Evolutionary conservation across 2,329 filamentous ascomycete genomes (phyloP), one percentile per base, ranked within the genome.

Genomic region (Coniella lustricola): DNA sequence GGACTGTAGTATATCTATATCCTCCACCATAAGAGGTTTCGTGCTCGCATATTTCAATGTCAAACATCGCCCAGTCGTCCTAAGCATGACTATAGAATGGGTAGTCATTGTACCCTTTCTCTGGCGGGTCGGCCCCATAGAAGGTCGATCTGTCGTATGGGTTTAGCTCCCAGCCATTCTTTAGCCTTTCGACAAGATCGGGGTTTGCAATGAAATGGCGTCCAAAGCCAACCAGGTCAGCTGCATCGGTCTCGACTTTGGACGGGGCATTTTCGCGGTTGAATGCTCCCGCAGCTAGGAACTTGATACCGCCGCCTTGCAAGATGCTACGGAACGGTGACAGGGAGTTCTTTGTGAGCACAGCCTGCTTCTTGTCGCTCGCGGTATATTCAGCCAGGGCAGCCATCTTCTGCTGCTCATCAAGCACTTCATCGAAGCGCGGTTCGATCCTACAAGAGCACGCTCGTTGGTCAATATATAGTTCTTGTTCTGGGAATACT

Each of bases 211-310:
- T 73, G 48, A 74, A 76, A 48, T 66, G 67, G 16, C 73, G 59
- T 9, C 74, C 74, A 57, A 75, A 75, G 1, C 68, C 70, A 14
- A 74, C 63, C 17, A 60, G 60, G n/a, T 74, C 57, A 38, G 73
- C 67, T 18, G 64, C 61, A n/a, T 67, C 64, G 13, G 57, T 62
- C 49, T 72, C 67, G 3, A 64, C 37, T 48, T 74, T 54, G 60
- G 75, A 65, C 1, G 64, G 67, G 0, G 66, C 63, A 37, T 63
- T 61, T 33, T 62, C 66, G 0, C 64, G 53, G 25, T 61, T 64
- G 56, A 68, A 75, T 2, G 70, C 73, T 40, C 74, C 73, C 1
- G 71, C 70, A n/a, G 79, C 56, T 3, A 82, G 54, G 25, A 81
- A 73, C 3, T 59, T 54, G 31, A 74, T 62, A 1, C 62, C 68